A percentile compares a stretch with the other conserved stretches of the same genome.
Conservation (phyloP, 345 rosid species). For the Hypericum perforatum region DNA sequence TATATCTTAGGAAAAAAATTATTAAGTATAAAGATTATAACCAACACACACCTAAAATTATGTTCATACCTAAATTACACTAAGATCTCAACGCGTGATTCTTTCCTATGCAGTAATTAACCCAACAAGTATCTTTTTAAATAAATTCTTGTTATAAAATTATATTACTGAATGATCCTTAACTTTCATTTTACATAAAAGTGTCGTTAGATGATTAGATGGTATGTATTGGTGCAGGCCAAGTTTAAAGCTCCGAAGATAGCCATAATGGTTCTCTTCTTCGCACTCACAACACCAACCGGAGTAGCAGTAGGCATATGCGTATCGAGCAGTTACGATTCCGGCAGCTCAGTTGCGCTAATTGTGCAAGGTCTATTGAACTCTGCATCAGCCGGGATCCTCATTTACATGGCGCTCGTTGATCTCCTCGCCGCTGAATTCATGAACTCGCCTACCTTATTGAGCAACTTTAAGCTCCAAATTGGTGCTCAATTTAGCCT, state of each 20-base stretch:
- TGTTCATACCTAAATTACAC: too few relatives aligned
- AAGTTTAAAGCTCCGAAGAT: neutral
- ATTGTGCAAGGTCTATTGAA: neutral
- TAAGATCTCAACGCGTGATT: too few relatives aligned
- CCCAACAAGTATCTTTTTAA: too few relatives aligned
- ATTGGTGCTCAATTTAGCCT: neutral
- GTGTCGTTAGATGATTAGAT: too few relatives aligned
- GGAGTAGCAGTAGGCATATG: neutral
- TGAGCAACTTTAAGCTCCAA: neutral
- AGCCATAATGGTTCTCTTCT: neutral
- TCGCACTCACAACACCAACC: neutral
- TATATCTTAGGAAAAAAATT: too few relatives aligned
- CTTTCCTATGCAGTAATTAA: too few relatives aligned
- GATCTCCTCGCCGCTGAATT: neutral
- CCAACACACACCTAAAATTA: too few relatives aligned
- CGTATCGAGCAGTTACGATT: neutral
- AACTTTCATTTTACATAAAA: too few relatives aligned
- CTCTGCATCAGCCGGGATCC: neutral
- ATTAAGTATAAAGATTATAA: too few relatives aligned
- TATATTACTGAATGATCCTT: too few relatives aligned
- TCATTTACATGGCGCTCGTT: slow-evolving; percentile 1
- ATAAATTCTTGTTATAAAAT: too few relatives aligned
- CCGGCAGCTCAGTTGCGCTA: neutral
- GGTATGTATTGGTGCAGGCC: neutral
- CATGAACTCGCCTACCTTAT: neutral